phyloP scores from a whole-genome alignment of 2,329 filamentous ascomycete genomes.

The Cercospora zeina region DNA sequence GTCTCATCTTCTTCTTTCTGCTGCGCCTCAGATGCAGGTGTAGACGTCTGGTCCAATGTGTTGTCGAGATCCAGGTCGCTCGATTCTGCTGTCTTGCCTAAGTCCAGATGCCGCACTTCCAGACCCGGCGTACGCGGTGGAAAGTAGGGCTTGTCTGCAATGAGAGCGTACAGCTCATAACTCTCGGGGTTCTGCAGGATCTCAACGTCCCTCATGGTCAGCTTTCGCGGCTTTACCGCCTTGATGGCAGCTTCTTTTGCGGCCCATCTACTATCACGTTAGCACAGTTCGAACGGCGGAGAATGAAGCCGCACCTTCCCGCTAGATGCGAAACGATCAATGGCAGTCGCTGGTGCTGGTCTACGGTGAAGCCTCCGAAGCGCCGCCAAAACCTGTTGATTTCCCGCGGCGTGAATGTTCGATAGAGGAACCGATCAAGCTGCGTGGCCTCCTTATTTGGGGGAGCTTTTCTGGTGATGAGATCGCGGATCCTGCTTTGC shows the following conservation, averaged over 20 bases:
- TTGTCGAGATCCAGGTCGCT: background rate
- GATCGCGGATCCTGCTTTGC: conserved; percentile 62
- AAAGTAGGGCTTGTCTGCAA: conserved; percentile 17
- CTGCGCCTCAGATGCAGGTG: background rate
- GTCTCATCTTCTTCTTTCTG: background rate
- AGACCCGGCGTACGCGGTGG: background rate
- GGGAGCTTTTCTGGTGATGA: conserved; percentile 50
- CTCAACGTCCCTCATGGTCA: conserved; percentile 44
- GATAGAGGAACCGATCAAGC: conserved; percentile 28
- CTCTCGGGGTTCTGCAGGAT: conserved; percentile 33
- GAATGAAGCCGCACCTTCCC: conserved; percentile 29
- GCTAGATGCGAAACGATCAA: conserved; percentile 21
- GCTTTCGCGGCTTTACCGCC: conserved; percentile 38
- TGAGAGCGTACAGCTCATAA: conserved; percentile 64
- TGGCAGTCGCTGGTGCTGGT: background rate
- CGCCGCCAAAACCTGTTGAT: conserved; percentile 26
- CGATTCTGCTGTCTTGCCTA: background rate
- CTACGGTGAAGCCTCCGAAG: conserved; percentile 9
- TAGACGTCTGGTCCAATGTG: background rate
- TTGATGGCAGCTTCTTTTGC: conserved; percentile 56
- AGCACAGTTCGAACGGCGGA: background rate
- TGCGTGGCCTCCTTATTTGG: conserved; percentile 22
- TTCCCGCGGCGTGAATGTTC: conserved; percentile 35
- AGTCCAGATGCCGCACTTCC: background rate
- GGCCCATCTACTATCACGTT: conserved; percentile 43